Conservation (phyloP, 2,329 filamentous ascomycete genomes). For the Zasmidium citrigriseum region DNA sequence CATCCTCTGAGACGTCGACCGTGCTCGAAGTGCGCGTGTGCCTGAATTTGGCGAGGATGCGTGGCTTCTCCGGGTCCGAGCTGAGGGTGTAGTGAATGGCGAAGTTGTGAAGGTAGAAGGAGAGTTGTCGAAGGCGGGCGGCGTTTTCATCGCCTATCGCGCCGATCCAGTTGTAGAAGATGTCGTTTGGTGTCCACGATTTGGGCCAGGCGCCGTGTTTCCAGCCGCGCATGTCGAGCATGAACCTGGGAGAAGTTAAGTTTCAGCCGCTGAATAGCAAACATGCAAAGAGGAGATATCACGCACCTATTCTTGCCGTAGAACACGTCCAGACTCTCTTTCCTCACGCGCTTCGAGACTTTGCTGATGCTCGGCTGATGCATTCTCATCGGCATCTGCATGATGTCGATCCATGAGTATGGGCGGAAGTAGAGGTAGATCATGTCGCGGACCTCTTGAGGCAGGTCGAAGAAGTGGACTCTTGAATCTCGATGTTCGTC, state of each 20-base stretch:
- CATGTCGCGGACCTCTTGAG: conserved; percentile 24
- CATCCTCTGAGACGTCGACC: conserved; percentile 5
- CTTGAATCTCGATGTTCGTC: background rate
- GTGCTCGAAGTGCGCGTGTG: background rate
- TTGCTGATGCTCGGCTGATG: conserved; percentile 16
- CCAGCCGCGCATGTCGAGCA: conserved; percentile 21
- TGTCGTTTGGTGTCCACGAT: conserved; percentile 18
- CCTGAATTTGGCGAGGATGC: conserved; percentile 8
- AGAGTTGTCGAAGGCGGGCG: conserved; percentile 16
- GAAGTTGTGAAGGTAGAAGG: conserved; percentile 22
- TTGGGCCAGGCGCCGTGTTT: conserved; percentile 14
- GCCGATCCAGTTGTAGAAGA: conserved; percentile 23
- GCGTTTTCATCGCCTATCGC: conserved; percentile 25
- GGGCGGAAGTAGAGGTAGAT: conserved; percentile 19
- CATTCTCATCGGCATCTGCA: conserved; percentile 8
- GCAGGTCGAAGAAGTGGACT: conserved; percentile 20
- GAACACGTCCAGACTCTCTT: conserved; percentile 24
- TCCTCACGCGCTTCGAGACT: conserved; percentile 12
- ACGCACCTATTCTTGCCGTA: conserved; percentile 17
- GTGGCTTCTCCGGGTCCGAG: conserved; percentile 4
- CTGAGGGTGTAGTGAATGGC: conserved; percentile 14
- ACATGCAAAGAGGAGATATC: no score
- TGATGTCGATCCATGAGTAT: conserved; percentile 17
- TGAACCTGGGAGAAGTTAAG: conserved; percentile 6
- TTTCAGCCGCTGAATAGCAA: no score